Evolutionary conservation across 2,329 filamentous ascomycete species (phyloP), one percentile per base, ranked within the genome.

Genomic region (Tolypocladium paradoxum): DNA sequence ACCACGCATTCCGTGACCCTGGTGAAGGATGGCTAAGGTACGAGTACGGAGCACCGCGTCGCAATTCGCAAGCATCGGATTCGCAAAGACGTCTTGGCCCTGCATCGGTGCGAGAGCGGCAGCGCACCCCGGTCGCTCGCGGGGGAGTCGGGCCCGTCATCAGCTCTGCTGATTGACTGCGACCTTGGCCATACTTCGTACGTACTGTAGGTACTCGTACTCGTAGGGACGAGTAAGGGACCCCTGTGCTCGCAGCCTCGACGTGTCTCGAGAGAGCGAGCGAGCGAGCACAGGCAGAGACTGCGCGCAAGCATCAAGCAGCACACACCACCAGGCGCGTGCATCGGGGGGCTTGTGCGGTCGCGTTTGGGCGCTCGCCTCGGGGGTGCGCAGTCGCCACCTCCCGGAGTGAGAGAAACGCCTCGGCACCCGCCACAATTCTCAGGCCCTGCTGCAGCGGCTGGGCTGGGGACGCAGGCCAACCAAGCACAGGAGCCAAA

Each of bases 341-440:
- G 38, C 38, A 20, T 43, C 38, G 27, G 38, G 27, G 38, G 38
- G 38, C 20, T 40, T 40, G 12, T 22, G 20, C 20, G 12, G 22
- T 24, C 38, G 22, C 38, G 38, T 43, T 20, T 35, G 16, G 38
- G 38, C 6, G 37, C 37, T n/a, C 20, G 38, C 22, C 38, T 38
- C 36, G n/a, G 36, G 36, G 36, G 11, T 20, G 22, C 22, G 31
- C n/a, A 14, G n/a, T 35, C 11, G 46, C 34, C 49, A 48, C 49
- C 27, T 27, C 27, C 38, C 38, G 38, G 22, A 43, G 38, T 24
- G 22, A 20, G 38, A 40, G 38, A 24, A 24, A 37, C 53, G 45
- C 48, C 50, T 52, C 54, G 53, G 56, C 60, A 40, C 61, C 62
- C 63, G 62, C 61, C 64, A 64, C 59, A 61, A 58, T 57, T 58